Evolutionary conservation across 1,139 yeast species (phyloP), one percentile per base, ranked within the genome.

Genomic region (Yamadazyma blattariae): DNA sequence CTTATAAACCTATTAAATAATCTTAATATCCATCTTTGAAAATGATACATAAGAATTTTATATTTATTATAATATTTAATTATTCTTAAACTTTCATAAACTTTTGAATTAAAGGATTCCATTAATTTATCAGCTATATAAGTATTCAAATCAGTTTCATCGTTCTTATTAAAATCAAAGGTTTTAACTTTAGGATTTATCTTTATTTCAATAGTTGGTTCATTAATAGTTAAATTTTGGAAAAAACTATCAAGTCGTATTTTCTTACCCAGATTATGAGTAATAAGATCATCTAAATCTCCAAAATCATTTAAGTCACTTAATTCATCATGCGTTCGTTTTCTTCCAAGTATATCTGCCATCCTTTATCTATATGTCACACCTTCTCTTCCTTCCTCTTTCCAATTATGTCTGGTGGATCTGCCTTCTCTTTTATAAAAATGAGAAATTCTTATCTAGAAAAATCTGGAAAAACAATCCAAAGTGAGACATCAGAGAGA

Each of bases 11-110:
- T 43, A 41, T 67, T 67, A 48, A 68, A 68, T 38, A 68, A 46
- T 34, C 67, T 48, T n/a, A 63, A 35, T 11, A 57, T 51, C 75
- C 75, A 69, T 35, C 37, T 35, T 38, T 66, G 68, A 40, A 64
- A 64, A 26, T 55, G 54, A 23, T 47, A 52, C 3, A 54, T 42
- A 12, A 68, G 41, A 24, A 68, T 25, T 9, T 51, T 38, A 11
- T 47, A 39, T 11, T 52, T 56, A 36, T 52, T 53, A 36, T 57
- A 59, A 57, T 64, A 59, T 17, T 37, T 38, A 5, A 54, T 41
- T 9, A 54, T 15, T 28, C 41, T 37, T 10, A 22, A 29, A 11
- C 52, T 48, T 5, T 45, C 39, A 9, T 44, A 38, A 16, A 53
- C 42, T 9, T 44, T 44, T n/a, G 44, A 31, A 22, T 47, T 49